These are phyloP conservation scores for Solanum pimpinellifolium DNA, from an alignment of 257 asterid species.

Conservation along the genomic window DNA sequence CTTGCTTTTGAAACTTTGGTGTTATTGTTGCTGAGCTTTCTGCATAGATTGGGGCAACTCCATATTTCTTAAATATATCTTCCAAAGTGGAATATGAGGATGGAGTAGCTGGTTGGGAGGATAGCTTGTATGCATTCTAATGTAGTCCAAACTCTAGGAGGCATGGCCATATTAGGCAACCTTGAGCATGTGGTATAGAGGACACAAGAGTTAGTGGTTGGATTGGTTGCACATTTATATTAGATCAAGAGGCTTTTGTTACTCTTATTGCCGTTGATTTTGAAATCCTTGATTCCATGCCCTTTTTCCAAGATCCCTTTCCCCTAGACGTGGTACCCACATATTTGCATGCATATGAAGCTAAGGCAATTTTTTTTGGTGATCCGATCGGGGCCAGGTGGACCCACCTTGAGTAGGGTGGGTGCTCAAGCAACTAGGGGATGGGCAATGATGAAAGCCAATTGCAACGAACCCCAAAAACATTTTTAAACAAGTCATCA, in stretches of 20 bases:
- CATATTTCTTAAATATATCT: neutral
- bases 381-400: neutral
- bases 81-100: neutral
- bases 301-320: neutral
- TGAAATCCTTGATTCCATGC: neutral
- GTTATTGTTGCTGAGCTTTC: neutral
- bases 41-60: neutral
- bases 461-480: neutral
- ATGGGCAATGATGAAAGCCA: neutral
- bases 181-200: neutral
- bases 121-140: neutral
- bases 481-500: neutral
- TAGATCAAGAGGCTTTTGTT: neutral
- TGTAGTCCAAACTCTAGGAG: neutral
- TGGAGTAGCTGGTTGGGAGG: neutral
- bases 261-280: neutral
- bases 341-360: neutral
- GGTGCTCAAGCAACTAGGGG: neutral
- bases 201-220: neutral
- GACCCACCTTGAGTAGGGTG: neutral
- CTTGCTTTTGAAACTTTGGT: neutral
- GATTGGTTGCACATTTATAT: neutral
- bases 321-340: neutral
- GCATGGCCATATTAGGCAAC: neutral
- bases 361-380: neutral